Evolutionary conservation across 148 eudicot genomes (phyloP).

Genomic region (Fallopia convolvulus): DNA sequence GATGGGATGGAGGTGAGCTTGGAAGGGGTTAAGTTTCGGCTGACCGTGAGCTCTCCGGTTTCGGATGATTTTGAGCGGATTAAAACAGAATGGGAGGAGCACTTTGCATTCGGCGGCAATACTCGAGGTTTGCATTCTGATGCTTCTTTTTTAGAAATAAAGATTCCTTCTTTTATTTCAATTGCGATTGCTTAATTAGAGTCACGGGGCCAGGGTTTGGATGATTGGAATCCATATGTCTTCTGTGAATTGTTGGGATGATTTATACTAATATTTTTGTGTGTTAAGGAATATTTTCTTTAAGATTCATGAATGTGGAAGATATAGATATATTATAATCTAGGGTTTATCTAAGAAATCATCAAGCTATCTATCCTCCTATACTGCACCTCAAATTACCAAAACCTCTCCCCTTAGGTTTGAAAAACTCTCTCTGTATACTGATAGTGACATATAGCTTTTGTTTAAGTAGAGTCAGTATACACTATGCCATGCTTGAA

Average conservation of each 20-base stretch:
- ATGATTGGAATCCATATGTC: too few species aligned
- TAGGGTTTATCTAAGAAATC: neutral
- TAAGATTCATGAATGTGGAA: neutral
- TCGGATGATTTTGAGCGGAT: conserved; percentile 56
- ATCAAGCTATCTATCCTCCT: neutral
- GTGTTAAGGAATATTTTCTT: neutral
- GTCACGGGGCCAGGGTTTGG: too few species aligned
- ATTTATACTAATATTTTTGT: neutral
- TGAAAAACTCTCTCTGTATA: too few species aligned
- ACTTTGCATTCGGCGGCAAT: conserved; percentile 36
- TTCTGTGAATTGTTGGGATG: neutral
- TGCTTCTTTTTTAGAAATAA: neutral
- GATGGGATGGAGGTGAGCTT: conserved; percentile 74
- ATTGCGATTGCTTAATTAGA: neutral
- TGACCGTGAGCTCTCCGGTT: conserved; percentile 41
- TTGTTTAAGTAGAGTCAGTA: neutral
- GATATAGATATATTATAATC: neutral
- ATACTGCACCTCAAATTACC: neutral
- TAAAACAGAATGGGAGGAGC: conserved; percentile 71
- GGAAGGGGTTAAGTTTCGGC: conserved; percentile 59
- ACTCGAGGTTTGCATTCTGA: conserved; percentile 35
- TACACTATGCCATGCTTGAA: neutral
- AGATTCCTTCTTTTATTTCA: neutral
- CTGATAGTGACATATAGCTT: neutral
- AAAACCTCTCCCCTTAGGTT: neutral